A percentile compares a stretch with the other conserved stretches of the same genome.
These are phyloP conservation scores for Backusella tuberculispora DNA, from an alignment of 192 early-diverging fungal genomes.

Conservation along the genomic window DNA sequence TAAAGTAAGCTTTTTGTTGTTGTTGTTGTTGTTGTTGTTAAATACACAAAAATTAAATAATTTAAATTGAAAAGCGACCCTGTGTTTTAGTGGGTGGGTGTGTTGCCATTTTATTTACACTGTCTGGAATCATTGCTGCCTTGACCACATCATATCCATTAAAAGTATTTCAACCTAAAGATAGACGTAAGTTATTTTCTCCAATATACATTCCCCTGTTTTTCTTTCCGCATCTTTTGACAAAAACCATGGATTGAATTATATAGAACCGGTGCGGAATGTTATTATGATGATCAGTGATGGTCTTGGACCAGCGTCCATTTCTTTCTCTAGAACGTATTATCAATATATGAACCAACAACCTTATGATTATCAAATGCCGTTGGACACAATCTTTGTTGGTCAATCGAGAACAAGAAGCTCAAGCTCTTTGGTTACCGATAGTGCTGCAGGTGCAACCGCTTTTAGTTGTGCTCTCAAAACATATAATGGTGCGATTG, in stretches of 20 bases:
- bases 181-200: background rate
- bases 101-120: background rate
- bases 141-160: background rate
- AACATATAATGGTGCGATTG: constrained; percentile 94
- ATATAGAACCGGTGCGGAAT: constrained; percentile 5
- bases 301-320: constrained; percentile 94
- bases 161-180: constrained; percentile 2
- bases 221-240: background rate
- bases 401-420: constrained; percentile 92
- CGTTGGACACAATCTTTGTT: constrained; percentile 74
- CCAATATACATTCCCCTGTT: background rate
- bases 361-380: constrained; percentile 56
- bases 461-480: constrained; percentile 92
- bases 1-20: constrained; percentile 15
- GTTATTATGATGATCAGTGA: constrained; percentile 95
- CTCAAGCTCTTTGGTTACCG: constrained; percentile 82
- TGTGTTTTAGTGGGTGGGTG: constrained; percentile 4
- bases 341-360: constrained; percentile 67
- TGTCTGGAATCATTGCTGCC: background rate
- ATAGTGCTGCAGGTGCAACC: constrained; percentile 97
- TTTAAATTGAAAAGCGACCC: constrained; percentile 9
- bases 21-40: background rate
- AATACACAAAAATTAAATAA: background rate
- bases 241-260: background rate
- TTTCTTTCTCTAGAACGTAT: constrained; percentile 85